phyloP scores from a whole-genome alignment of 2,329 filamentous ascomycete species.

The Laburnicola sp. region DNA sequence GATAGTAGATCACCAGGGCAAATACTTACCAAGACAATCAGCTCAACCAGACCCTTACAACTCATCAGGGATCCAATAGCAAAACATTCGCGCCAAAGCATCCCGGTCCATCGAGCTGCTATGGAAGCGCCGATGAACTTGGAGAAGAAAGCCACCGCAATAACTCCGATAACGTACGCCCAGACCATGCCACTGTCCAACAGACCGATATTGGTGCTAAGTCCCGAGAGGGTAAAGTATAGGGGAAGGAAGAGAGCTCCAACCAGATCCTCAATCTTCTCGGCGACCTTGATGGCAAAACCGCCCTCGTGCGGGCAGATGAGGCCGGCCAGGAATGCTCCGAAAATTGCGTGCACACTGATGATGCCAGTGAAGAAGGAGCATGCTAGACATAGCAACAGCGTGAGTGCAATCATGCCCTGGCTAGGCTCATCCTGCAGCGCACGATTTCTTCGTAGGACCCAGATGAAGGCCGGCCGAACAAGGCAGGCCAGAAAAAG shows the following conservation, averaged over 20 bases:
- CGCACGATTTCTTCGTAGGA: constrained; percentile 72
- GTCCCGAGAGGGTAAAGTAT: constrained; percentile 89
- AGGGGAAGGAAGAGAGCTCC: constrained; percentile 81
- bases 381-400: constrained; percentile 76
- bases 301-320: constrained; percentile 89
- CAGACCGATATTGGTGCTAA: constrained; percentile 85
- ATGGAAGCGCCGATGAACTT: constrained; percentile 84
- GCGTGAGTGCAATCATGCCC: constrained; percentile 77
- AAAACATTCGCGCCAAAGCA: constrained; percentile 88
- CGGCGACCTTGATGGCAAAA: constrained; percentile 86
- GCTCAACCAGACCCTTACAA: constrained; percentile 91
- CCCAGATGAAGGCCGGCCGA: constrained; percentile 73
- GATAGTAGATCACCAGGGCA: not conserved
- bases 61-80: constrained; percentile 92
- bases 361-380: constrained; percentile 90
- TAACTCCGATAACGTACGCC: constrained; percentile 86
- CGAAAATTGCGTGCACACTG: constrained; percentile 92
- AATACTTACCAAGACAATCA: constrained; percentile 82
- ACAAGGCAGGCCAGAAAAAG: constrained; percentile 74
- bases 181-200: constrained; percentile 80
- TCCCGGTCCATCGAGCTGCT: constrained; percentile 72
- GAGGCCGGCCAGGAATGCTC: constrained; percentile 83
- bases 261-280: constrained; percentile 93
- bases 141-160: constrained; percentile 76
- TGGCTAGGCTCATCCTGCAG: constrained; percentile 88